Evolutionary conservation across 164 flowering plant species (phyloP).

Genomic region (Aristolochia californica): DNA sequence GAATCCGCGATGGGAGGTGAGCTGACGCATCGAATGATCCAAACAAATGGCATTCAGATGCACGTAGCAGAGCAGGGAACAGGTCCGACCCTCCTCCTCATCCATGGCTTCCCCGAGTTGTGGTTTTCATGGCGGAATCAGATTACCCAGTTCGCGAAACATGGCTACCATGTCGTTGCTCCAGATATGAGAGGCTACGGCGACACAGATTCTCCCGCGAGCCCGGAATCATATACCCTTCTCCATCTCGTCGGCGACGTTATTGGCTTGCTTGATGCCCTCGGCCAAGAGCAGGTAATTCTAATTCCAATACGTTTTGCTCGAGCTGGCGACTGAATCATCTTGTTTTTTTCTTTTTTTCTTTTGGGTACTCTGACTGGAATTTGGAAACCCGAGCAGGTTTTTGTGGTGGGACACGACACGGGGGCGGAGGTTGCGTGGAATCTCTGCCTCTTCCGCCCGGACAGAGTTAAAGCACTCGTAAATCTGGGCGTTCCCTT

Average conservation of each 20-base stretch:
- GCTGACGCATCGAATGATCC: constrained; percentile 13
- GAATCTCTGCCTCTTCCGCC: constrained; percentile 39
- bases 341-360: background rate
- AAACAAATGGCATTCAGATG: constrained; percentile 32
- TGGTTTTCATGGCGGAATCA: constrained; percentile 41
- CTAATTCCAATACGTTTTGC: constrained; percentile 10
- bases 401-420: constrained; percentile 48
- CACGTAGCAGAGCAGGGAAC: constrained; percentile 29
- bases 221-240: constrained; percentile 29
- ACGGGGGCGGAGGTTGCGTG: constrained; percentile 43
- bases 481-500: constrained; percentile 29
- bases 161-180: constrained; percentile 37
- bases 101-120: constrained; percentile 35
- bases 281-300: constrained; percentile 32
- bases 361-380: background rate
- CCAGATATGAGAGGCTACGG: constrained; percentile 41
- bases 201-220: constrained; percentile 41
- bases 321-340: background rate
- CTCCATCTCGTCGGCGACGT: constrained; percentile 58
- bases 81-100: constrained; percentile 23
- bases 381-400: constrained; percentile 14
- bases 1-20: background rate
- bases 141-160: constrained; percentile 18
- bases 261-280: constrained; percentile 43
- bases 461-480: constrained; percentile 38